These are phyloP conservation scores for Orbilia javanica DNA, from an alignment of 2,329 filamentous ascomycete species.

Conservation along the genomic window DNA sequence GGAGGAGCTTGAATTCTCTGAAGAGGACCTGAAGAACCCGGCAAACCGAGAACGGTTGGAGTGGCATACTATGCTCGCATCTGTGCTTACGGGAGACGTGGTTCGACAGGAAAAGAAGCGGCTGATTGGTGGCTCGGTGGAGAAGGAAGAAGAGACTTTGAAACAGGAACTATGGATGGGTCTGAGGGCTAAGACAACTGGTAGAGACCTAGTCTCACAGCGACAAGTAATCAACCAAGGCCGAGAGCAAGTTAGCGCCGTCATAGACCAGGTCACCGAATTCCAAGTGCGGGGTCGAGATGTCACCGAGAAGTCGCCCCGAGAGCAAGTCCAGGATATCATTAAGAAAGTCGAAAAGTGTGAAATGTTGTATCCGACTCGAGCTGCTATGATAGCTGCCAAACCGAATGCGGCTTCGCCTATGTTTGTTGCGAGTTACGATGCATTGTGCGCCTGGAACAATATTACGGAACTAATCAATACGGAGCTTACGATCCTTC, in stretches of 20 bases:
- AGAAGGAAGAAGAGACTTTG: constrained; percentile 70
- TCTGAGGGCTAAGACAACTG: constrained; percentile 84
- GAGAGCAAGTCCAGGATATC: constrained; percentile 89
- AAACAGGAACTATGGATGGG: constrained; percentile 85
- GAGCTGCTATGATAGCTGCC: constrained; percentile 77
- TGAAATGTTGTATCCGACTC: constrained; percentile 86
- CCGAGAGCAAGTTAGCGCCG: constrained; percentile 77
- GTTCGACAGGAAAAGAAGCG: constrained; percentile 98
- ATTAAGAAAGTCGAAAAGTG: constrained; percentile 91
- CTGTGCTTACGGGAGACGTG: constrained; percentile 94
- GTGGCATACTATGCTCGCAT: constrained; percentile 98
- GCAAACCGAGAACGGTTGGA: constrained; percentile 90
- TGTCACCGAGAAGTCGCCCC: constrained; percentile 87
- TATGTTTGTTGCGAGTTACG: constrained; percentile 83
- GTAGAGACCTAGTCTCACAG: constrained; percentile 85
- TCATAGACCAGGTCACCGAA: constrained; percentile 87
- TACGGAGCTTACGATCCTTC: constrained; percentile 88
- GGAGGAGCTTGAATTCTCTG: constrained; percentile 86
- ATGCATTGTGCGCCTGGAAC: constrained; percentile 93
- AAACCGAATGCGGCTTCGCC: constrained; percentile 82
- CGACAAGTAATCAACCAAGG: constrained; percentile 88
- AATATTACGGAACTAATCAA: constrained; percentile 98
- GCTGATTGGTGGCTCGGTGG: constrained; percentile 81
- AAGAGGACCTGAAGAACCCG: constrained; percentile 89
- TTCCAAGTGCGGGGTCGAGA: constrained; percentile 95